Conservation (phyloP, 225 moss, liverwort and hornwort species). For the Sphagnum tenellum region DNA sequence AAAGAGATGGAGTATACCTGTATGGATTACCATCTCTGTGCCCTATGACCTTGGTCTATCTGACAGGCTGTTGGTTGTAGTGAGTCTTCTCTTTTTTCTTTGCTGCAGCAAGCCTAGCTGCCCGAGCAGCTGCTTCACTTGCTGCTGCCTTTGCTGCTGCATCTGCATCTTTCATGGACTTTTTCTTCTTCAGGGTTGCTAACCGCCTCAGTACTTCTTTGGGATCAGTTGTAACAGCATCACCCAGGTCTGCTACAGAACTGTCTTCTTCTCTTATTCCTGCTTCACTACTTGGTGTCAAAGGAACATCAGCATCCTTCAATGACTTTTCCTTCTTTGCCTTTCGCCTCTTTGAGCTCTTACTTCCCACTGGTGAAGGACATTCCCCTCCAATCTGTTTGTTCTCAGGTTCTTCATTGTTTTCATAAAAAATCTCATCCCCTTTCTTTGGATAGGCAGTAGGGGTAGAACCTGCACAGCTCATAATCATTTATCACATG, state of each 20-base stretch:
- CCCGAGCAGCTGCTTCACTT: not conserved
- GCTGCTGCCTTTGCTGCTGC: slow-evolving; percentile 16
- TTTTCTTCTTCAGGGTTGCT: slow-evolving; percentile 57
- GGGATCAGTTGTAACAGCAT: slow-evolving; percentile 26
- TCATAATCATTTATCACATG: not conserved
- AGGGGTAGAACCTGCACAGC: not conserved
- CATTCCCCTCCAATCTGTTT: slow-evolving; percentile 13
- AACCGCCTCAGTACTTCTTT: slow-evolving; percentile 59
- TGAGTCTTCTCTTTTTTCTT: slow-evolving; percentile 61
- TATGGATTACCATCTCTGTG: slow-evolving; percentile 8
- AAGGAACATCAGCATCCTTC: slow-evolving; percentile 39
- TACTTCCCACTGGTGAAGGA: slow-evolving; percentile 34
- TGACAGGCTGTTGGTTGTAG: slow-evolving; percentile 61
- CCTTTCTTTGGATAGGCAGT: slow-evolving; percentile 14
- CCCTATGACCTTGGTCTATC: slow-evolving; percentile 49
- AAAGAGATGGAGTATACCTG: too few relatives aligned
- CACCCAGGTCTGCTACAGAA: slow-evolving; percentile 22
- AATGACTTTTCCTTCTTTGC: slow-evolving; percentile 66
- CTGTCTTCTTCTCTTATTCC: slow-evolving; percentile 30
- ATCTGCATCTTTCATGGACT: slow-evolving; percentile 34
- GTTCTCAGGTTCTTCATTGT: slow-evolving; percentile 24
- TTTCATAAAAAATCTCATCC: slow-evolving; percentile 25
- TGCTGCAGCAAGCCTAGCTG: slow-evolving; percentile 20
- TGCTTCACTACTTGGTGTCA: slow-evolving; percentile 27
- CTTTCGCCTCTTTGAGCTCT: slow-evolving; percentile 55